Base-by-base conservation (phyloP, 495 filamentous ascomycete genomes). In the Penicillium canescens region DNA sequence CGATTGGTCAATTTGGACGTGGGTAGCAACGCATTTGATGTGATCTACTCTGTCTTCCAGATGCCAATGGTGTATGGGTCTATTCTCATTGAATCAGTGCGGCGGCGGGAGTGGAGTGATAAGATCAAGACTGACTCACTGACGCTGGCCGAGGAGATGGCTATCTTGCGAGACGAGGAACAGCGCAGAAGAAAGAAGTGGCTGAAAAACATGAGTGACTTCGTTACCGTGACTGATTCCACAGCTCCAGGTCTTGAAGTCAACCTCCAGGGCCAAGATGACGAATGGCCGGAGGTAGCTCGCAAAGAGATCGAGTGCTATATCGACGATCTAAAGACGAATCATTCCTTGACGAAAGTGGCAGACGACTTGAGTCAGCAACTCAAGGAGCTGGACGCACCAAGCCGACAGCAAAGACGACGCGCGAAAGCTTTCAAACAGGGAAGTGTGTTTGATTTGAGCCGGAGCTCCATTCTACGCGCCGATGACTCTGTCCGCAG, bases 381-480 rank as follows among this genome's bases (percentile, higher is more conserved):
- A 46, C 73, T 86, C 40, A 82, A 83, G 44, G 77, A 77, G 24
- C 57, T 92, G 24, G 82, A 82, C 58, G 62, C 66, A 39, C 92
- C 92, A 1, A 91, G 88, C 5, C 86, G 85, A 56, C 88, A 90
- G 63, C 82, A 85, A 61, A 80, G 83, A 41, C 90, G 88, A 66
- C 81, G 89, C 44, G 84, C 90, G 36, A 95, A 92, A 61, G 91
- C 90, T 0, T 98, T 99, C 79, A 98, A 96, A 62, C 90, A 92
- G 59, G 95, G 94, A 37, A 97, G 92, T 60, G 80, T 99, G 11
- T 92, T 97, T 59, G 94, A 98, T 60, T 38, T 76, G 51, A 89
- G 91, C 33, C 84, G 84, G 53, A 92, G 87, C 51, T 92, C 92
- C 9, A 77, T 97, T 33, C 78, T 93, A 7, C 82, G 88, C 34